A percentile compares a stretch with the other conserved stretches of the same genome.
phyloP scores from a whole-genome alignment of 148 eudicot species.

The Rhododendron molle region DNA sequence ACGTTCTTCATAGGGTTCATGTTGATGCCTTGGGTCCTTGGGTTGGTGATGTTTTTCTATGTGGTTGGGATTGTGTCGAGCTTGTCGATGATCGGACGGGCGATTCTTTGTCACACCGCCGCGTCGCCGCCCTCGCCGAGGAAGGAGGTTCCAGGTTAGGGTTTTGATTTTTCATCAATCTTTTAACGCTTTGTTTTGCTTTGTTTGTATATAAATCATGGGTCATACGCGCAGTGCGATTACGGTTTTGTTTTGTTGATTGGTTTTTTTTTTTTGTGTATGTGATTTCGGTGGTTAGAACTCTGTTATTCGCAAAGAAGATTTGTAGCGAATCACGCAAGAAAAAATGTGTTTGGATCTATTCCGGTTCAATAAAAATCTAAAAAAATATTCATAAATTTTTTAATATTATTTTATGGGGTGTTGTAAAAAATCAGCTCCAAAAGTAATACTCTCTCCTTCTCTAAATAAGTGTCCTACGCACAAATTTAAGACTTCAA shows the following conservation, averaged over 20 bases:
- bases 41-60: slow-evolving; percentile 71
- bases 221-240: background rate
- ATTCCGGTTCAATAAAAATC: too few species aligned
- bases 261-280: background rate
- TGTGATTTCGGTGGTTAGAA: background rate
- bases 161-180: background rate
- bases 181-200: background rate
- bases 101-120: slow-evolving; percentile 45
- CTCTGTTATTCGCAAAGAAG: too few species aligned
- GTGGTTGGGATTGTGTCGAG: slow-evolving; percentile 74
- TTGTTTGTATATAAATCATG: too few species aligned
- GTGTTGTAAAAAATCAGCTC: too few species aligned
- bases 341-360: too few species aligned
- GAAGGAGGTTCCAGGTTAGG: slow-evolving; percentile 59
- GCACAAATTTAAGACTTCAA: too few species aligned
- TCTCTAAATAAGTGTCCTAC: too few species aligned
- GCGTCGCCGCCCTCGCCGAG: slow-evolving; percentile 37
- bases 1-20: slow-evolving; percentile 86
- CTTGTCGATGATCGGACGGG: slow-evolving; percentile 59
- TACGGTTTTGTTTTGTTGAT: background rate
- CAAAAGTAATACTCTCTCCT: too few species aligned
- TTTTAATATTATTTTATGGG: too few species aligned
- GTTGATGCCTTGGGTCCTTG: slow-evolving; percentile 95
- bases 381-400: too few species aligned
- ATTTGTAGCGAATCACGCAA: too few species aligned